phyloP scores from a whole-genome alignment of 2,329 filamentous ascomycete species.

The Arthroderma sp. region DNA sequence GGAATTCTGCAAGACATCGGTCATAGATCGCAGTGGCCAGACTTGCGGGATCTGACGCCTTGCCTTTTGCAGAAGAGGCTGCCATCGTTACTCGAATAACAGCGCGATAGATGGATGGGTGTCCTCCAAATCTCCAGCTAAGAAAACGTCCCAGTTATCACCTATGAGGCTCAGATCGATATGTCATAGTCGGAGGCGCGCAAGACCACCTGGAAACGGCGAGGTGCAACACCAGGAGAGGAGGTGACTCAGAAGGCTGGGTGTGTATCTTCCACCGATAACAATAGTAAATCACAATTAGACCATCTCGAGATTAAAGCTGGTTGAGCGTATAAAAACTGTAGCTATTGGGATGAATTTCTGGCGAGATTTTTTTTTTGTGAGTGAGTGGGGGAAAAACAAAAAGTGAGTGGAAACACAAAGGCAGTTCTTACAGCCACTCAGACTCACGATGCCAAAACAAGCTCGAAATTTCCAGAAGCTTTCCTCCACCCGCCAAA shows the following conservation, averaged over 20 bases:
- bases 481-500: conserved; percentile 1
- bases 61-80: conserved; percentile 20
- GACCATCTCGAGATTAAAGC: too few species aligned
- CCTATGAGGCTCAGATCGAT: conserved; percentile 15
- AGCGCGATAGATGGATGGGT: conserved; percentile 6
- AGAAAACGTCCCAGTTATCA: conserved; percentile 13
- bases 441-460: not conserved
- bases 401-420: too few species aligned
- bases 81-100: conserved; percentile 4
- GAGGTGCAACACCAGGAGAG: too few species aligned
- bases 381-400: too few species aligned
- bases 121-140: conserved; percentile 1
- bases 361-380: too few species aligned
- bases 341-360: too few species aligned
- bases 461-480: conserved; percentile 35
- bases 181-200: conserved; percentile 20
- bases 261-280: too few species aligned
- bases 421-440: too few species aligned
- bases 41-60: conserved; percentile 19
- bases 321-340: too few species aligned
- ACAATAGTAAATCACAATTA: too few species aligned
- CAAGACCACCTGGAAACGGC: too few species aligned
- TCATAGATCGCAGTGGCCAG: conserved; percentile 35
- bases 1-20: conserved; percentile 27
- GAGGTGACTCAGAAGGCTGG: too few species aligned